A percentile compares a stretch with the other conserved stretches of the same genome.
Conservation (phyloP, 352 stramenopile species). For the Phytophthora chlamydospora region DNA sequence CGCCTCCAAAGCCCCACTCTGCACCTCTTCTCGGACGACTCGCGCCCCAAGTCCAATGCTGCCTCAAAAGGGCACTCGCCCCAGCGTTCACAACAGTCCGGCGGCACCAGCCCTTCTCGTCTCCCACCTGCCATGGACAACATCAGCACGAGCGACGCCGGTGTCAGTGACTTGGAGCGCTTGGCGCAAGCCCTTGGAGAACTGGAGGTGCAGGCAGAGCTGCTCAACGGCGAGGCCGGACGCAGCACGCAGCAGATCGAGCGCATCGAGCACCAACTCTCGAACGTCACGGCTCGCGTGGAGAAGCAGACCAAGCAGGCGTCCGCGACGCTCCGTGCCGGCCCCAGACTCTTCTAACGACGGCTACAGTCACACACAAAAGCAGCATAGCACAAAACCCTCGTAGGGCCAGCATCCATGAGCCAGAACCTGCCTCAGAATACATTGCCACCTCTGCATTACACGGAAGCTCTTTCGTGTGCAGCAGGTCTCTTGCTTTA, state of each 20-base stretch:
- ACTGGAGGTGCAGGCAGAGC: conserved; percentile 71
- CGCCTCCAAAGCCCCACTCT: conserved; percentile 74
- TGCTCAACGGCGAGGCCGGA: conserved; percentile 69
- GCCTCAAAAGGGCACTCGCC: conserved; percentile 21
- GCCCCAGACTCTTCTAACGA: conserved; percentile 49
- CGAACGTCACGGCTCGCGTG: conserved; percentile 68
- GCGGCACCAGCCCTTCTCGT: conserved; percentile 13
- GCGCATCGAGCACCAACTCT: conserved; percentile 71
- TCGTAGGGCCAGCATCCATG: not conserved
- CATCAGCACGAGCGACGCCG: conserved; percentile 17
- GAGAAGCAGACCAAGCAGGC: conserved; percentile 75
- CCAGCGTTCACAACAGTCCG: conserved; percentile 23
- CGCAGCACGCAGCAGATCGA: conserved; percentile 78
- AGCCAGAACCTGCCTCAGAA: not conserved
- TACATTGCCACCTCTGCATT: conserved; percentile 9
- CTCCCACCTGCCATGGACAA: conserved; percentile 24
- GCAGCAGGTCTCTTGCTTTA: conserved; percentile 1
- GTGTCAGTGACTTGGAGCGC: conserved; percentile 64
- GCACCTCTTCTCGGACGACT: conserved; percentile 71
- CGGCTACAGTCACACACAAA: conserved; percentile 1
- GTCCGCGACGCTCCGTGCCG: conserved; percentile 43
- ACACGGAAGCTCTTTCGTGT: not conserved
- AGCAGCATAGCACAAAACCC: conserved; percentile 4
- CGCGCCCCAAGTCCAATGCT: conserved; percentile 19
- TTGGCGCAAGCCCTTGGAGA: conserved; percentile 66